These are phyloP conservation scores for Nicotiana attenuata DNA, from an alignment of 257 asterid genomes.

Conservation along the genomic window DNA sequence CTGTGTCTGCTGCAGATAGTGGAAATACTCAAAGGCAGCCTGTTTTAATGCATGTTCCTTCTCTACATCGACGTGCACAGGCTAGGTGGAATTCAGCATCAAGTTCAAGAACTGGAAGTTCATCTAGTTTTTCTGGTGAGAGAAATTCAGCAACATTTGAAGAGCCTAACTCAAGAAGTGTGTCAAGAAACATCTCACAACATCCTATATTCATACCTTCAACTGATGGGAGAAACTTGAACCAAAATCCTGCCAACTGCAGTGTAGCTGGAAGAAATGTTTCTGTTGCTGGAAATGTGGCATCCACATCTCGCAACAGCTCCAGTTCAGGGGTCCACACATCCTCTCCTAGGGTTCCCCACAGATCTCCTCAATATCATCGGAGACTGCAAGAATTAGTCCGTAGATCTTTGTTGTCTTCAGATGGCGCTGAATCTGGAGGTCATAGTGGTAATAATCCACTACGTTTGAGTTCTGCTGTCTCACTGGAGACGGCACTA, in stretches of 20 bases:
- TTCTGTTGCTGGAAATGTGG: conserved; percentile 33
- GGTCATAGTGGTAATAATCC: conserved; percentile 39
- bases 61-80: conserved; percentile 5
- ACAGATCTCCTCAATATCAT: conserved; percentile 49
- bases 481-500: conserved; percentile 37
- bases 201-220: conserved; percentile 64
- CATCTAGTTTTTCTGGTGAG: conserved; percentile 3
- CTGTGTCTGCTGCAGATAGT: conserved; percentile 5
- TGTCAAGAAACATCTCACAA: conserved; percentile 60
- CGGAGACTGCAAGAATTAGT: conserved; percentile 62
- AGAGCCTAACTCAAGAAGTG: conserved; percentile 33
- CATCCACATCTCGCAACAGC: conserved; percentile 37
- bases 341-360: conserved; percentile 47
- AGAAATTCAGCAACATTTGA: conserved; percentile 32
- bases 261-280: conserved; percentile 34
- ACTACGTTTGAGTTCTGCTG: conserved; percentile 31
- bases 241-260: conserved; percentile 50
- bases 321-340: conserved; percentile 40
- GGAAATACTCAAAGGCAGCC: conserved; percentile 13
- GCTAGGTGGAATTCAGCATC: conserved; percentile 13
- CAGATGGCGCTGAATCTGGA: conserved; percentile 46
- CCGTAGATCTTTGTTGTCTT: conserved; percentile 55
- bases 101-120: conserved; percentile 12
- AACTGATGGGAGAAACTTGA: conserved; percentile 40
- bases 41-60: neutral